phyloP scores from a whole-genome alignment of 768 basidiomycete species.

The Collybia sp. region DNA sequence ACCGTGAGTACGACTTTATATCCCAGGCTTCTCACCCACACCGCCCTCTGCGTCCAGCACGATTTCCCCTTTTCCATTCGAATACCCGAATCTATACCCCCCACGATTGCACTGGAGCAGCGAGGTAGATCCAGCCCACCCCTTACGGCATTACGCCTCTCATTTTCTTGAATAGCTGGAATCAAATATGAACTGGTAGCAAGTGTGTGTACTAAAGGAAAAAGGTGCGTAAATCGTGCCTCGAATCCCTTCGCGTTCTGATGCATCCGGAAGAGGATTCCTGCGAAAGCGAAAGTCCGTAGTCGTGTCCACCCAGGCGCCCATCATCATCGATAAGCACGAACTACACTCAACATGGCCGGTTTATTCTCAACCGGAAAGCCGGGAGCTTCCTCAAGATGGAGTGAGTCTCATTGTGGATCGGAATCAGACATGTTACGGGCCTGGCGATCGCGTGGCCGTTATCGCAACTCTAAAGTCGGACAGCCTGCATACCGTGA shows the following conservation, averaged over 20 bases:
- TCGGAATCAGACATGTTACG: conserved; percentile 75
- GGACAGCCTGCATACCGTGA: conserved; percentile 59
- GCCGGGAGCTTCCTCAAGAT: conserved; percentile 59
- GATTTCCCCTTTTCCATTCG: conserved; percentile 89
- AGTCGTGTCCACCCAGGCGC: conserved; percentile 60
- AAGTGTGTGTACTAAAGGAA: conserved; percentile 80
- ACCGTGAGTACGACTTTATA: conserved; percentile 44
- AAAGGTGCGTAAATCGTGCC: conserved; percentile 49
- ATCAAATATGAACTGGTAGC: conserved; percentile 90
- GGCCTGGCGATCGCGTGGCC: conserved; percentile 78
- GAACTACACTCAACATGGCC: conserved; percentile 94
- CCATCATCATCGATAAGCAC: conserved; percentile 87
- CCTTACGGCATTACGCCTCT: not conserved
- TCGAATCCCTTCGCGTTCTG: not conserved
- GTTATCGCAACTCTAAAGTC: conserved; percentile 72
- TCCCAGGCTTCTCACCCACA: conserved; percentile 2
- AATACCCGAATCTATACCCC: conserved; percentile 89
- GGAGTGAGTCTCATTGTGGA: conserved; percentile 74
- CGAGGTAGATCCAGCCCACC: conserved; percentile 40
- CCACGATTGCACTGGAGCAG: conserved; percentile 75
- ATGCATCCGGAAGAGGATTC: conserved; percentile 53
- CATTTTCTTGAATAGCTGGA: conserved; percentile 46
- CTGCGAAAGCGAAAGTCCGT: conserved; percentile 76
- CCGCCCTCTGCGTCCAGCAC: conserved; percentile 40
- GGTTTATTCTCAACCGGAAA: conserved; percentile 75